phyloP scores from a whole-genome alignment of 192 early-diverging fungal genomes.

The Thoreauomyces humboldtii region DNA sequence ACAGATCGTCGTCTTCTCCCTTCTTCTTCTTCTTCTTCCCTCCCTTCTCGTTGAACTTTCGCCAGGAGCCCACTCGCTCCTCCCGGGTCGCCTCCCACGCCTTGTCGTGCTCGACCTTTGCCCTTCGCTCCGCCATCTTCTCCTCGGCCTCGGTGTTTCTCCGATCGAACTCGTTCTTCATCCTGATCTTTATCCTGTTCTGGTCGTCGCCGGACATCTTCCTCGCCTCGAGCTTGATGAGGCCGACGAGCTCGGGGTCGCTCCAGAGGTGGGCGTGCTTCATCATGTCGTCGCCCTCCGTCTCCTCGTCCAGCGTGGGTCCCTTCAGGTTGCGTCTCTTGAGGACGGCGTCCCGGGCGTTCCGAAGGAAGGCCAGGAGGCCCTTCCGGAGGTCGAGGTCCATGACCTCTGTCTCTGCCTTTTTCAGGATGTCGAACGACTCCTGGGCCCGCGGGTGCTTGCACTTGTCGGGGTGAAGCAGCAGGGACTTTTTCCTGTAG shows the following conservation, averaged over 20 bases:
- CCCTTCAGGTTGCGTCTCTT: conserved; percentile 18
- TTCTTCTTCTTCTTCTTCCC: conserved; percentile 48
- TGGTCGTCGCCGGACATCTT: conserved; percentile 34
- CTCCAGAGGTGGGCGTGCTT: too few species aligned
- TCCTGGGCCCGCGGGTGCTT: conserved; percentile 50
- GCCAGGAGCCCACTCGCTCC: conserved; percentile 46
- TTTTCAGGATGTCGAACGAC: conserved; percentile 55
- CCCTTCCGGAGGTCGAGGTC: conserved; percentile 43
- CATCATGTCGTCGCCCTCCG: not conserved
- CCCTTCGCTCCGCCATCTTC: conserved; percentile 40
- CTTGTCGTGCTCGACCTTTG: conserved; percentile 48
- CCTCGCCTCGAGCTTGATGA: conserved; percentile 40
- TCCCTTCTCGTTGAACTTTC: conserved; percentile 45
- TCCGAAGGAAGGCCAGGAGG: conserved; percentile 36
- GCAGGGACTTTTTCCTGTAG: conserved; percentile 51
- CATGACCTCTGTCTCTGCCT: conserved; percentile 46
- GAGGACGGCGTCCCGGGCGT: conserved; percentile 42
- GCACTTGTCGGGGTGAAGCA: conserved; percentile 59
- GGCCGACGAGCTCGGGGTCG: conserved; percentile 9
- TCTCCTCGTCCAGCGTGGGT: not conserved
- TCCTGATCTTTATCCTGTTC: conserved; percentile 30
- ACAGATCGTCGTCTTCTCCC: not conserved
- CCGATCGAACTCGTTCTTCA: conserved; percentile 47
- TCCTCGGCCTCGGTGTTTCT: conserved; percentile 37
- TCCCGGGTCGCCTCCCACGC: conserved; percentile 51